These are phyloP conservation scores for Huntiella bhutanensis DNA, from an alignment of 2,329 filamentous ascomycete species.

Conservation along the genomic window DNA sequence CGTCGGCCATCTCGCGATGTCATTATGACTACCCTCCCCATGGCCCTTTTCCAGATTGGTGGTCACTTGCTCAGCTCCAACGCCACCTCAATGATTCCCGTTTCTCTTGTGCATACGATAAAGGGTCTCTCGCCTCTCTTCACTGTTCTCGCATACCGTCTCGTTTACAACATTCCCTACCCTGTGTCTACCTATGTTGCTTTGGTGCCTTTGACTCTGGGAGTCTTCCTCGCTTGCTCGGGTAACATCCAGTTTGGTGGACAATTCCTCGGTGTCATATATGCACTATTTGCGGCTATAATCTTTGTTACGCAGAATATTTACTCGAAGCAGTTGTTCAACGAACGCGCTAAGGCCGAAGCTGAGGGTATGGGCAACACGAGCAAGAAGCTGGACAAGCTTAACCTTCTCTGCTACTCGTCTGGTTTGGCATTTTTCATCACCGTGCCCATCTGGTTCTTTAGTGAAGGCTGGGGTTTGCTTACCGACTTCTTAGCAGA, in stretches of 20 bases:
- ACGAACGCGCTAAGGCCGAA: constrained; percentile 74
- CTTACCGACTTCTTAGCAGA: constrained; percentile 63
- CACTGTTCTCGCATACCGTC: constrained; percentile 79
- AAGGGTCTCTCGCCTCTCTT: constrained; percentile 93
- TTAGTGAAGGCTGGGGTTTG: constrained; percentile 66
- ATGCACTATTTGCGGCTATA: constrained; percentile 73
- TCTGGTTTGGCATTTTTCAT: constrained; percentile 79
- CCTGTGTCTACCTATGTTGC: constrained; percentile 74
- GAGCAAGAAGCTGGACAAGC: constrained; percentile 76
- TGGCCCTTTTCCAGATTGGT: constrained; percentile 81
- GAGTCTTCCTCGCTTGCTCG: constrained; percentile 93
- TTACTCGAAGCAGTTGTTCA: constrained; percentile 94
- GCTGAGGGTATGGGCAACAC: constrained; percentile 43
- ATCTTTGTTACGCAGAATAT: constrained; percentile 98
- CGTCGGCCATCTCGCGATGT: constrained; percentile 64
- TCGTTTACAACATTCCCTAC: constrained; percentile 78
- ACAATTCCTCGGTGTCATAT: constrained; percentile 76
- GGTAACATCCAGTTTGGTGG: constrained; percentile 59
- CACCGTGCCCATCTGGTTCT: constrained; percentile 82
- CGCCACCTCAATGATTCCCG: constrained; percentile 83
- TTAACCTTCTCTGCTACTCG: constrained; percentile 95
- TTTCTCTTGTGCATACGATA: constrained; percentile 94
- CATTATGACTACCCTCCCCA: constrained; percentile 69
- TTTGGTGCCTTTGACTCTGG: constrained; percentile 72
- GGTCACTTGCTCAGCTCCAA: constrained; percentile 89